Conservation (phyloP, 352 stramenopile genomes). For the Aphanomyces euteiches region DNA sequence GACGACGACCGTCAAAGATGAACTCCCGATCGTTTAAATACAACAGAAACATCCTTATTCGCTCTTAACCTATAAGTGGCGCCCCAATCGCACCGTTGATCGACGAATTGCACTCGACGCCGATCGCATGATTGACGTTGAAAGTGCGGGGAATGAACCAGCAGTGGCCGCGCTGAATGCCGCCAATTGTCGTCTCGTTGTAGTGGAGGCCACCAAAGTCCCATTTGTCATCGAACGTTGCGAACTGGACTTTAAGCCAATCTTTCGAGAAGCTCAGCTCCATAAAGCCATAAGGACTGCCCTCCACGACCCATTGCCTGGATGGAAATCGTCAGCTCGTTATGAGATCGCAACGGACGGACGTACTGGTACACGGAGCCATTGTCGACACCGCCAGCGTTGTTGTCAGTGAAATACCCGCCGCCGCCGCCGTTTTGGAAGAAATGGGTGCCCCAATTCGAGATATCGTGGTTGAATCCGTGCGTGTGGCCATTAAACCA, state of each 20-base stretch:
- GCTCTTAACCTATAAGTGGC: not conserved
- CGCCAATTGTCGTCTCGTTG: slow-evolving; percentile 67
- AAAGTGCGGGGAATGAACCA: slow-evolving; percentile 55
- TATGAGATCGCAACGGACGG: slow-evolving; percentile 41
- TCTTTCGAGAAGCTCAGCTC: slow-evolving; percentile 81
- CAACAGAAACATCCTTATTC: not conserved
- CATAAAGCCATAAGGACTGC: slow-evolving; percentile 84
- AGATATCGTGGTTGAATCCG: slow-evolving; percentile 41
- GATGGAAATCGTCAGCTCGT: not conserved
- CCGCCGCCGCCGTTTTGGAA: slow-evolving; percentile 27
- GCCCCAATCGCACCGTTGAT: slow-evolving; percentile 18
- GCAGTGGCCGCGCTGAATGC: slow-evolving; percentile 76
- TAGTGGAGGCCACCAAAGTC: slow-evolving; percentile 66
- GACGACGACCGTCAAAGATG: slow-evolving; percentile 39
- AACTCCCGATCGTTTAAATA: not conserved
- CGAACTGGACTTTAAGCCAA: slow-evolving; percentile 78
- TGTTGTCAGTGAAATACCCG: slow-evolving; percentile 39
- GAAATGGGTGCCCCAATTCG: slow-evolving; percentile 21
- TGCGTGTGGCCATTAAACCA: slow-evolving; percentile 77
- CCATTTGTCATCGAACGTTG: slow-evolving; percentile 79
- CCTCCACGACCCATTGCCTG: slow-evolving; percentile 62
- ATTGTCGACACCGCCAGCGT: slow-evolving; percentile 53
- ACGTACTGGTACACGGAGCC: slow-evolving; percentile 43
- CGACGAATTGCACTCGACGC: slow-evolving; percentile 35
- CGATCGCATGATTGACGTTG: slow-evolving; percentile 49